Conservation (phyloP, 1,284 basidiomycete species). For the Fomitiporia mediterranea region DNA sequence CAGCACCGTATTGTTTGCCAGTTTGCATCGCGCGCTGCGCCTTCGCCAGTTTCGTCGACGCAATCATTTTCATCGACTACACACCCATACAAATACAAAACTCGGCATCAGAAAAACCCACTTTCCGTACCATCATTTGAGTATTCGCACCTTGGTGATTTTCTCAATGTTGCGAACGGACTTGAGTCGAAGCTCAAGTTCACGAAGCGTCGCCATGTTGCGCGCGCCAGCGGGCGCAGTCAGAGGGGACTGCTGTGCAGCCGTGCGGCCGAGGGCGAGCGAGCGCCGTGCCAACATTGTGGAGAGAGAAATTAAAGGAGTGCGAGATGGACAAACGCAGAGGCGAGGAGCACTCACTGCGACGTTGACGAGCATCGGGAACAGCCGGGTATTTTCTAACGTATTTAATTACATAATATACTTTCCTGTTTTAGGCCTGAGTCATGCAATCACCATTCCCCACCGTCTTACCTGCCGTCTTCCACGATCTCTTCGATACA, state of each 20-base stretch:
- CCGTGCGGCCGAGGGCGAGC: slow-evolving; percentile 51
- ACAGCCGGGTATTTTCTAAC: slow-evolving; percentile 15
- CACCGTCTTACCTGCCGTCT: slow-evolving; percentile 23
- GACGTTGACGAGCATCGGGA: slow-evolving; percentile 18
- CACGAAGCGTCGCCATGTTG: slow-evolving; percentile 95
- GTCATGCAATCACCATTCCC: slow-evolving; percentile 22
- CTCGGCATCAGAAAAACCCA: not conserved
- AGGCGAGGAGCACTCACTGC: not conserved
- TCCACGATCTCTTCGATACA: slow-evolving; percentile 22
- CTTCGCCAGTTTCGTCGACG: slow-evolving; percentile 94
- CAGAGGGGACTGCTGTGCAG: slow-evolving; percentile 50
- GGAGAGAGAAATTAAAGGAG: slow-evolving; percentile 24
- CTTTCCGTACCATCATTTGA: not conserved
- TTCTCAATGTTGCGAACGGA: slow-evolving; percentile 98
- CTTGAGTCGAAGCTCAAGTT: slow-evolving; percentile 96
- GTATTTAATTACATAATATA: not conserved
- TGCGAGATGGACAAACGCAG: slow-evolving; percentile 21
- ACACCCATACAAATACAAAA: not conserved
- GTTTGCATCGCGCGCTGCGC: slow-evolving; percentile 92
- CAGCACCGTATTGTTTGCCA: slow-evolving; percentile 92
- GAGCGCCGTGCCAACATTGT: slow-evolving; percentile 61
- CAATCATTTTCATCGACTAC: slow-evolving; percentile 99
- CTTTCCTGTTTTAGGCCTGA: not conserved
- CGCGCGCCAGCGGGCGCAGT: slow-evolving; percentile 63
- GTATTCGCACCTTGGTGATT: slow-evolving; percentile 85